A percentile compares a stretch with the other conserved stretches of the same genome.
These are phyloP conservation scores for Kodamaea neixiangensis DNA, from an alignment of 805 yeast species.

Conservation along the genomic window DNA sequence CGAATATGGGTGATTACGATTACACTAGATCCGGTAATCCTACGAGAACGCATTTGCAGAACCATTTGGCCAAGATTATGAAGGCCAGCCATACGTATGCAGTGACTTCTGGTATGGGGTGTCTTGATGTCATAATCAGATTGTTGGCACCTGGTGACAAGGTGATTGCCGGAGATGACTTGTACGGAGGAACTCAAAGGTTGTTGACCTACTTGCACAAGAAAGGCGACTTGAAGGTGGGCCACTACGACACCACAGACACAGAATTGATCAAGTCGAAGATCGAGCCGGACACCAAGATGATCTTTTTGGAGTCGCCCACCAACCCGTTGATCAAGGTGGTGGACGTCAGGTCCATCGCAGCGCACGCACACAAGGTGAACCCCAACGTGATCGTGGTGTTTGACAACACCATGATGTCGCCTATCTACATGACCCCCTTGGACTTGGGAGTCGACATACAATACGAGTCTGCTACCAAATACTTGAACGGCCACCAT, in stretches of 20 bases:
- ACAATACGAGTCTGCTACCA: slow-evolving; percentile 92
- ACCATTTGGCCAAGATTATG: slow-evolving; percentile 77
- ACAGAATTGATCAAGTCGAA: slow-evolving; percentile 58
- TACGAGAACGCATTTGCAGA: slow-evolving; percentile 77
- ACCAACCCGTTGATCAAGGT: slow-evolving; percentile 92
- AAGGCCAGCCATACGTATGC: slow-evolving; percentile 76
- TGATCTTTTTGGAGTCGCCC: slow-evolving; percentile 88
- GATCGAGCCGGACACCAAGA: slow-evolving; percentile 58
- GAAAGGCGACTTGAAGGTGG: slow-evolving; percentile 63
- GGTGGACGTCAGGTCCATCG: slow-evolving; percentile 71
- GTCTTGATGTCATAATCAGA: slow-evolving; percentile 81
- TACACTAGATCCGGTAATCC: slow-evolving; percentile 95
- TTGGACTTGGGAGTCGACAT: slow-evolving; percentile 85
- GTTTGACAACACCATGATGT: slow-evolving; percentile 96
- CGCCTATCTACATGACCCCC: slow-evolving; percentile 84
- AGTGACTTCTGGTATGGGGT: slow-evolving; percentile 91
- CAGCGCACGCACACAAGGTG: slow-evolving; percentile 63
- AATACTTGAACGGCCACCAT: slow-evolving; percentile 91
- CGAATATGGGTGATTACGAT: slow-evolving; percentile 70
- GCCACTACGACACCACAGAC: slow-evolving; percentile 82
- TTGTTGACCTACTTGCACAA: slow-evolving; percentile 69
- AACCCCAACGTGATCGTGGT: slow-evolving; percentile 74
- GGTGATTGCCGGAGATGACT: slow-evolving; percentile 91
- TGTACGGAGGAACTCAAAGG: slow-evolving; percentile 93
- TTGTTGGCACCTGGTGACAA: slow-evolving; percentile 81